Evolutionary conservation across 2,329 filamentous ascomycete genomes (phyloP), one percentile per base, ranked within the genome.

Genomic region (Claviceps purpurea): DNA sequence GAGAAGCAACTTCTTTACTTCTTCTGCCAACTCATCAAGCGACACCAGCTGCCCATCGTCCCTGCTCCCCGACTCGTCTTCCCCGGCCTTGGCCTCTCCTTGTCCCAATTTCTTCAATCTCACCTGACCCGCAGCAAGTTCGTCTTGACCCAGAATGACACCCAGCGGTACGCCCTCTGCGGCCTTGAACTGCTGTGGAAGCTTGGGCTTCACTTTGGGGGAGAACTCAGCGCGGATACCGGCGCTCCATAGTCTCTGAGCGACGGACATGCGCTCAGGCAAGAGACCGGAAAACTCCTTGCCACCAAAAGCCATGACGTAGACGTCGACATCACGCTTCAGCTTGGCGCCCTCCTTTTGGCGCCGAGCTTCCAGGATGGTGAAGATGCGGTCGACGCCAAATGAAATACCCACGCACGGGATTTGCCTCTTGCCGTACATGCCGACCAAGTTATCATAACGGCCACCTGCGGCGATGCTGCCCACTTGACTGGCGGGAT

Each of bases 311-410:
- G 89, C 89, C 89, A 97, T 97, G 62, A 97, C 85, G 68, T 82
- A 96, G 46, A 90, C 89, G 63, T 97, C 90, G 2, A 57, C 76
- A 75, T 56, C 86, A 74, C 50, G 77, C 61, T 78, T 75, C 53
- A 80, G 78, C 53, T 77, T 78, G 56, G 79, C 81, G 59, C 79
- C 74, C 53, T 80, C 78, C 52, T 76, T 78, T 55, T 79, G 81
- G 63, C 88, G 76, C 48, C 83, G 77, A 13, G 87, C 84, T 68
- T 95, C 90, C 57, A 85, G 88, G 63, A 96, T 90, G 60, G 86
- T 89, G 71, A 95, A 95, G 63, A 97, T 96, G 60, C 91, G 84
- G 68, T 97, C 91, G 48, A 96, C 88, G 52, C 91, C 91, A 64
- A 97, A 96, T 1, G 90, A 95, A 59, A 95, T 87, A 50, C 67